Base-by-base conservation (phyloP, 768 basidiomycete species). In the Cytidiella melzeri region DNA sequence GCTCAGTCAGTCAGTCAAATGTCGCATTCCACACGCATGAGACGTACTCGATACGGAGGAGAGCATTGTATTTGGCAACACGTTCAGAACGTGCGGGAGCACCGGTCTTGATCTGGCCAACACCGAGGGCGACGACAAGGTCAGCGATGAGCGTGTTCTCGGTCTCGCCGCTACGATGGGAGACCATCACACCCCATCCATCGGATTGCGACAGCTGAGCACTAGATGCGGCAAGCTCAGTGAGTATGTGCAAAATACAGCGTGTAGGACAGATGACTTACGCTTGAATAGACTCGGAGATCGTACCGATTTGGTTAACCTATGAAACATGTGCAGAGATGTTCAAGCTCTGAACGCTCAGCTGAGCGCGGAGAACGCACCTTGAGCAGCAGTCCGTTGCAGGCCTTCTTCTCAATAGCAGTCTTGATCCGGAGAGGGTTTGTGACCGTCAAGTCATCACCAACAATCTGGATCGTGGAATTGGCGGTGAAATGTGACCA, bases 121-220 rank as follows among this genome's bases (percentile, higher is more conserved):
- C 79, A 56, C 87, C 85, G 57, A 97, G 90, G 42, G 89, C 96
- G 59, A 98, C 93, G 55, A 84, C 83, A 57, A 97, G 84, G 70
- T 97, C 93, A 55, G 94, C 92, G 62, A 98, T 97, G 69, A 92
- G 76, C 47, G 92, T 94, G 74, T 92, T 93, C 73, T 96, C 94
- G 28, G 95, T 98, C 79, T 97, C 95, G 63, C 95, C 95, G 58
- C 88, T 92, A 58, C 96, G 93, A 80, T 98, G 96, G 46, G 94
- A 97, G 69, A 95, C 85, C 96, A 99, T 99, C 72, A 97, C 90
- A 67, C 93, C 94, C 96, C 96, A 99, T 47, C 88, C 88, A 63
- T 92, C 91, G 34, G 90, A 91, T 69, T 96, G 92, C 43, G 94
- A 68, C 61, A 99, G 90, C 69, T 97, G 93, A 52, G 94, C 92